These are phyloP conservation scores for Colletotrichum sojae DNA, from an alignment of 2,329 filamentous ascomycete species.

Conservation along the genomic window DNA sequence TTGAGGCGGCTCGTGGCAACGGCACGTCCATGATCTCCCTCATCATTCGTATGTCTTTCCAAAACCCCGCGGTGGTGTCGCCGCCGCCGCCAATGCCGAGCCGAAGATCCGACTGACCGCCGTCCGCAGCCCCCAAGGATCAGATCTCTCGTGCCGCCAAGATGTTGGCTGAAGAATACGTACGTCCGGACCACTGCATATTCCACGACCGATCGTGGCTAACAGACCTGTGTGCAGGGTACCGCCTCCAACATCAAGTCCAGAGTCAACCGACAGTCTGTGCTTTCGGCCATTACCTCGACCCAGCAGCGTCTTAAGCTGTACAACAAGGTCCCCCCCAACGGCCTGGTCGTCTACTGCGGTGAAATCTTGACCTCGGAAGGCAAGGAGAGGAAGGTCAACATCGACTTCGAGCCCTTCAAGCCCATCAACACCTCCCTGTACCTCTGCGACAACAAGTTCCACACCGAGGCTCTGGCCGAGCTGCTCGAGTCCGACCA, in stretches of 20 bases:
- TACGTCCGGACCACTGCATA: constrained; percentile 61
- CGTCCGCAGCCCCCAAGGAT: constrained; percentile 88
- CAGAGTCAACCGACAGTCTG: constrained; percentile 97
- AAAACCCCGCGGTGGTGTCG: neutral
- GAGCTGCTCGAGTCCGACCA: constrained; percentile 98
- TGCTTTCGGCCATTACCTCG: constrained; percentile 97
- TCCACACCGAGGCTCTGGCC: constrained; percentile 96
- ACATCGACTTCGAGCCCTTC: constrained; percentile 99
- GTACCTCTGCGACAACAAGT: constrained; percentile 99
- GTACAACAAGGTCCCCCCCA: constrained; percentile 98
- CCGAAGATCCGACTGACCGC: constrained; percentile 40
- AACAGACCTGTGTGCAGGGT: constrained; percentile 70
- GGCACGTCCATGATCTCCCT: constrained; percentile 99
- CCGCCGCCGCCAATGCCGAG: neutral
- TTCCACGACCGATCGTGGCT: constrained; percentile 42
- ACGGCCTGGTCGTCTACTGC: constrained; percentile 98
- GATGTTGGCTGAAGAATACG: constrained; percentile 99
- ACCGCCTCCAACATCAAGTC: constrained; percentile 99
- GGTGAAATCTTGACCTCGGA: constrained; percentile 99
- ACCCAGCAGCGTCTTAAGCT: constrained; percentile 99
- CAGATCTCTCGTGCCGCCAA: constrained; percentile 96
- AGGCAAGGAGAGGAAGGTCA: constrained; percentile 99
- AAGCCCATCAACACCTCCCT: constrained; percentile 99
- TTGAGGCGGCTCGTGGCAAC: constrained; percentile 97
- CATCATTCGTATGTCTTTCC: constrained; percentile 82